These are phyloP conservation scores for Limnomonas spitsbergensis DNA, from an alignment of 139 green algal genomes.

Conservation along the genomic window DNA sequence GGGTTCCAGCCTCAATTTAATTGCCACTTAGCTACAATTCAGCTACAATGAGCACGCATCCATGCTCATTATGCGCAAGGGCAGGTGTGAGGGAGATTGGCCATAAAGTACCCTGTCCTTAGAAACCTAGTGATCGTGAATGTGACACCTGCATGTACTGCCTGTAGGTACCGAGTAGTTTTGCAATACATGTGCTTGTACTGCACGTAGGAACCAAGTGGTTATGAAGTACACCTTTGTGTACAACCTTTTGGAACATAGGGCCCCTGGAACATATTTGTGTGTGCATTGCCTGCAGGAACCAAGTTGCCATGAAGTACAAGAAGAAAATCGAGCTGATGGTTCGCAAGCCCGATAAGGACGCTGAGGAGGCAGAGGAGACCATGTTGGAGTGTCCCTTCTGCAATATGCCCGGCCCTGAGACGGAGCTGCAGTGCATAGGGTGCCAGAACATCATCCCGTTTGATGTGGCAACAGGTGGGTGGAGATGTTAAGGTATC, in stretches of 20 bases:
- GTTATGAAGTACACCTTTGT: slow-evolving; percentile 60
- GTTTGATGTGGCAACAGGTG: slow-evolving; percentile 66
- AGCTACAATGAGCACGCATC: background rate
- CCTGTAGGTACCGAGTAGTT: too few relatives aligned
- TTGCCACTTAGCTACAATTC: background rate
- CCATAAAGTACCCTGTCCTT: too few relatives aligned
- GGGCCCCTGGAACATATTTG: too few relatives aligned
- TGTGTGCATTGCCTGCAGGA: too few relatives aligned
- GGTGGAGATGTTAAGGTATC: background rate
- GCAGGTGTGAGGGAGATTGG: too few relatives aligned
- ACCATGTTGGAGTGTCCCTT: slow-evolving; percentile 53
- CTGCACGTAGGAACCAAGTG: slow-evolving; percentile 52
- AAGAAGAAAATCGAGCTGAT: slow-evolving; percentile 82
- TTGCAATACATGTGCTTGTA: too few relatives aligned
- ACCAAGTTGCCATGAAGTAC: slow-evolving; percentile 65
- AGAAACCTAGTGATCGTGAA: too few relatives aligned
- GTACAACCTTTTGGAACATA: too few relatives aligned
- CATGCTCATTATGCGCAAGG: background rate
- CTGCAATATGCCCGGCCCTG: slow-evolving; percentile 60
- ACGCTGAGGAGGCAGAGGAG: slow-evolving; percentile 60
- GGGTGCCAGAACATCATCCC: slow-evolving; percentile 62
- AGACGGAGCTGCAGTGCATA: slow-evolving; percentile 60
- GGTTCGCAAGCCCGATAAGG: slow-evolving; percentile 69
- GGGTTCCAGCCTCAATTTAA: background rate
- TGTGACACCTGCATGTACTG: too few relatives aligned